Base-by-base conservation (phyloP, 225 moss, liverwort and hornwort species). In the Climacium dendroides region DNA sequence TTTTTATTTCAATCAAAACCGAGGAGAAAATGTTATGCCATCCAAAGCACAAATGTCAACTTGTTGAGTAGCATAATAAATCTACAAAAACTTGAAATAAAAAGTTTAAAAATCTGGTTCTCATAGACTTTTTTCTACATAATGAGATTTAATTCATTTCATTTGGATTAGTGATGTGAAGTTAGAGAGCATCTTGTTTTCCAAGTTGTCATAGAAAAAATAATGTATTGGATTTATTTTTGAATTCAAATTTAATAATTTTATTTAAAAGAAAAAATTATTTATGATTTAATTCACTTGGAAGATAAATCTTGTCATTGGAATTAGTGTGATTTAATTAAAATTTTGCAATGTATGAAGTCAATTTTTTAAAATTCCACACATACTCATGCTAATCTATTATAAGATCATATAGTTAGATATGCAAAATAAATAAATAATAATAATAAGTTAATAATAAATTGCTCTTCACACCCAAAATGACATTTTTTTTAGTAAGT, bases 21-120 rank as follows among this genome's bases (percentile, higher is more conserved):
- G 4, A 1, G 1, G 14, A 62, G 15, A 62, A 66, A 39, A 69
- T 13, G 3, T 69, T 69, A 24, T 69, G 24, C 24, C 13, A 39
- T 69, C 13, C 4, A 7, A 13, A 39, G 4, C 1, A 69, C 11
- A 37, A 39, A 23, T 39, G 7, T 24, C 4, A 69, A 37, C 2
- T 24, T 0, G 0, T 13, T 1, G 3, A 0, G 15, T 3, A 70
- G 3, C 2, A 72, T 28, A 45, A 72, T 0, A 28, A 28, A 45
- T 17, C 3, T 0, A 16, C 3, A 17, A 45, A 45, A 43, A 28
- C 0, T 17, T 17, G 16, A 29, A 29, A 45, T 28, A 17, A 28
- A 28, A 10, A 10, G 1, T 29, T 72, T 5, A 5, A 16, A 71
- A 15, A 16, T 2, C 5, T 3, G 0, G 0, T 43, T 71, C 2